Percentiles rank a stretch among this genome's conserved stretches.
Conservation (phyloP, 2,329 filamentous ascomycete genomes). For the Bimuria novae-zelandiae region DNA sequence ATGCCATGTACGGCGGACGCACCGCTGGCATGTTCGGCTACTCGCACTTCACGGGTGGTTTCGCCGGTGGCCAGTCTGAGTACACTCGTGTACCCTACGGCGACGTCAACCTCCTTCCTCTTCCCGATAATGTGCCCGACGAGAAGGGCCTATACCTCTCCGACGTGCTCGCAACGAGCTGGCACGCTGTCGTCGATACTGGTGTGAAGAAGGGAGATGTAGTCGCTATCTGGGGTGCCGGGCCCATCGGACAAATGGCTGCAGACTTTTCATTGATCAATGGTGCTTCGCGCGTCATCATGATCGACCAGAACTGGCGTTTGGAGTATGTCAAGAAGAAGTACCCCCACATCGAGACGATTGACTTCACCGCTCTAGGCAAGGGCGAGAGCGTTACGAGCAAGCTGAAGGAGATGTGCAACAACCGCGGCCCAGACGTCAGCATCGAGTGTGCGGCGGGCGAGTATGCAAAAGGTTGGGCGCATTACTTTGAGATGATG, state of each 20-base stretch:
- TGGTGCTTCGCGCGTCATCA: constrained; percentile 75
- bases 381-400: constrained; percentile 69
- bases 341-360: constrained; percentile 67
- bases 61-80: constrained; percentile 85
- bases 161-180: constrained; percentile 79
- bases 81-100: constrained; percentile 81
- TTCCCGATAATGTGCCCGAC: constrained; percentile 79
- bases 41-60: constrained; percentile 78
- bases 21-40: constrained; percentile 70
- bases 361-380: constrained; percentile 71
- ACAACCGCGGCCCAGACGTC: constrained; percentile 72
- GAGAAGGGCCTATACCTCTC: constrained; percentile 83
- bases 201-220: constrained; percentile 76
- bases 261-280: constrained; percentile 70
- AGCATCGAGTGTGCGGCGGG: constrained; percentile 70
- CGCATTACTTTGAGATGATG: constrained; percentile 63
- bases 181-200: constrained; percentile 82
- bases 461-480: constrained; percentile 66
- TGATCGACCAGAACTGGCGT: constrained; percentile 76
- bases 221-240: constrained; percentile 86
- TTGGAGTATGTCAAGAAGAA: constrained; percentile 69
- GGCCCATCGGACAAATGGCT: constrained; percentile 81
- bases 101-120: constrained; percentile 78
- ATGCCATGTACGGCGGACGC: constrained; percentile 77
- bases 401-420: constrained; percentile 73